phyloP scores from a whole-genome alignment of 1,284 basidiomycete species.

The Cutaneotrichosporon dermatis region DNA sequence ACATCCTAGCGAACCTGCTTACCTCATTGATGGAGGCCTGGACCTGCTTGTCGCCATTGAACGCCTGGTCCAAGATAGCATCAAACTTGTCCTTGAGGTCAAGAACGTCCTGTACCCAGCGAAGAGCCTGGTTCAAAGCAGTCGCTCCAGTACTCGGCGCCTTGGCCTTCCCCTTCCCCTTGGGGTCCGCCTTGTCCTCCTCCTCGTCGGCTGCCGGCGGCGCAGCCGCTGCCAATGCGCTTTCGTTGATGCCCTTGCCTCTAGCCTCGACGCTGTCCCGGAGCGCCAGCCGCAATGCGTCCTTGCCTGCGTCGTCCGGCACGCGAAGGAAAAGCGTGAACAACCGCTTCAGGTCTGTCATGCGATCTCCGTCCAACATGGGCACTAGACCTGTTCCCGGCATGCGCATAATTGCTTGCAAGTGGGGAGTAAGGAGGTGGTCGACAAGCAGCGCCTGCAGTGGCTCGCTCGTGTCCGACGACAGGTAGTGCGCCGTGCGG shows the following conservation, averaged over 20 bases:
- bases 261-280: conserved; percentile 70
- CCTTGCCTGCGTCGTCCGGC: conserved; percentile 58
- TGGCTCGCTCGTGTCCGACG: conserved; percentile 64
- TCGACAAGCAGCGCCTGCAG: conserved; percentile 73
- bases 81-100: conserved; percentile 91
- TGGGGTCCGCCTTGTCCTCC: conserved; percentile 44
- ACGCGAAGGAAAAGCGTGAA: conserved; percentile 75
- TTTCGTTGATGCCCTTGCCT: conserved; percentile 75
- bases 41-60: conserved; percentile 68
- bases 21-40: conserved; percentile 87
- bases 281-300: conserved; percentile 63
- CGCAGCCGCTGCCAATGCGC: conserved; percentile 32
- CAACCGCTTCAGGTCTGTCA: conserved; percentile 72
- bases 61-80: conserved; percentile 64
- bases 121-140: conserved; percentile 59
- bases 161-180: conserved; percentile 61
- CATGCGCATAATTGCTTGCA: conserved; percentile 71
- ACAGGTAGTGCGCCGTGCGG: conserved; percentile 84
- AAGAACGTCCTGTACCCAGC: conserved; percentile 92
- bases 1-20: conserved; percentile 24
- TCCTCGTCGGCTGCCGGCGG: conserved; percentile 36
- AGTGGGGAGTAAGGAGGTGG: conserved; percentile 71
- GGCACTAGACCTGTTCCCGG: conserved; percentile 77
- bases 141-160: conserved; percentile 28
- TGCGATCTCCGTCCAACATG: conserved; percentile 80